These are phyloP conservation scores for Candida nanaspora DNA, from an alignment of 805 yeast species.

Conservation along the genomic window DNA sequence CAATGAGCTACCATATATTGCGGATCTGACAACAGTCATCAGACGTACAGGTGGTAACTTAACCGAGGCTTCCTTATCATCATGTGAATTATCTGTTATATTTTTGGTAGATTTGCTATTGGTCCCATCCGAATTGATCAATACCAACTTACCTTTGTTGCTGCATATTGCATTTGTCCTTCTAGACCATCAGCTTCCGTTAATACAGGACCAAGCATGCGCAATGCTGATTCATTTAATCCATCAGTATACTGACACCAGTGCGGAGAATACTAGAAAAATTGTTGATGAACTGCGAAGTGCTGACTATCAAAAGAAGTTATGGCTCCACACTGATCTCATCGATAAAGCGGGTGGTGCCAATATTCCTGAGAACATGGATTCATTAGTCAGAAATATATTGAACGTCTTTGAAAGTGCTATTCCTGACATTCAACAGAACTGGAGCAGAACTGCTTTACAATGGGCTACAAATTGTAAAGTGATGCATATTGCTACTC, in stretches of 20 bases:
- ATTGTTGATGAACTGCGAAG: slow-evolving; percentile 52
- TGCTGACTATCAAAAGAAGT: slow-evolving; percentile 37
- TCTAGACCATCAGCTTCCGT: slow-evolving; percentile 77
- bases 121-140: slow-evolving; percentile 55
- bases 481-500: slow-evolving; percentile 92
- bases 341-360: slow-evolving; percentile 72
- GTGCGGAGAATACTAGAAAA: slow-evolving; percentile 45
- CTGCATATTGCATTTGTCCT: slow-evolving; percentile 75
- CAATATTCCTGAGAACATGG: slow-evolving; percentile 83
- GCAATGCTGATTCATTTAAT: slow-evolving; percentile 67
- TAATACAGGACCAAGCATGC: slow-evolving; percentile 81
- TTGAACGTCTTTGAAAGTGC: slow-evolving; percentile 46
- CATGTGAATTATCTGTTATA: slow-evolving; percentile 81
- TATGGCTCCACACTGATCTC: slow-evolving; percentile 88
- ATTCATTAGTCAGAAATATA: slow-evolving; percentile 55
- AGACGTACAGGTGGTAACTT: slow-evolving; percentile 30
- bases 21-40: slow-evolving; percentile 55
- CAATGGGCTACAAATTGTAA: slow-evolving; percentile 98
- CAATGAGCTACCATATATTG: slow-evolving; percentile 58
- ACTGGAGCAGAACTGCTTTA: slow-evolving; percentile 80
- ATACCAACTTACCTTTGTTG: slow-evolving; percentile 57
- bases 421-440: slow-evolving; percentile 51
- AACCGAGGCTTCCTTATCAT: slow-evolving; percentile 72
- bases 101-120: slow-evolving; percentile 77
- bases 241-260: slow-evolving; percentile 48